These are phyloP conservation scores for Pythium vanterpoolii DNA, from an alignment of 352 stramenopile species.

Conservation along the genomic window DNA sequence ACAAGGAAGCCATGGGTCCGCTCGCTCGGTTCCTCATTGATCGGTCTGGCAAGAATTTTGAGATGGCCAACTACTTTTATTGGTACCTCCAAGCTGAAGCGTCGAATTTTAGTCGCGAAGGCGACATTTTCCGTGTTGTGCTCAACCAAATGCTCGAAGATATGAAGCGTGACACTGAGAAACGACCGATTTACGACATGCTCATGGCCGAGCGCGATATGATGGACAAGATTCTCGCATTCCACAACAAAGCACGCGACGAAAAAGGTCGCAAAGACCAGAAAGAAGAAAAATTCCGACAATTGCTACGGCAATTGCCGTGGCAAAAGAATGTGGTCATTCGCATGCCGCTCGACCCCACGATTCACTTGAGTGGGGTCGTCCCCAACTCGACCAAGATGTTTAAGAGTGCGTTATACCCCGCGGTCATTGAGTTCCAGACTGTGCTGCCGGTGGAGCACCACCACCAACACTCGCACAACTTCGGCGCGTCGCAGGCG, in stretches of 20 bases:
- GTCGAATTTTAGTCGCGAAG: constrained; percentile 64
- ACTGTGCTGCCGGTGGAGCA: constrained; percentile 54
- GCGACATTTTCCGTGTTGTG: constrained; percentile 75
- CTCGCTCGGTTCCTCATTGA: constrained; percentile 95
- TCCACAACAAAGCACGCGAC: constrained; percentile 91
- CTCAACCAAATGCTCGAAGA: constrained; percentile 93
- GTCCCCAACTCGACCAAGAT: constrained; percentile 92
- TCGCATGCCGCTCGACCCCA: constrained; percentile 85
- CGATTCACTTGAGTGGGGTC: constrained; percentile 85
- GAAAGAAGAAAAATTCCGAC: constrained; percentile 94
- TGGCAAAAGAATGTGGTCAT: constrained; percentile 79
- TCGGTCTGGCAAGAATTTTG: constrained; percentile 90
- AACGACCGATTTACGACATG: constrained; percentile 89
- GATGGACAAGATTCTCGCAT: constrained; percentile 91
- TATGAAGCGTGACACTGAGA: constrained; percentile 90
- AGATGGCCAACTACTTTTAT: constrained; percentile 98
- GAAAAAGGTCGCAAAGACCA: constrained; percentile 94
- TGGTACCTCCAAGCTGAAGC: constrained; percentile 90
- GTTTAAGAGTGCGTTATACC: constrained; percentile 98
- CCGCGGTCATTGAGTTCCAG: constrained; percentile 95
- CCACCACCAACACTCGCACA: constrained; percentile 10
- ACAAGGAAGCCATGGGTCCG: constrained; percentile 55
- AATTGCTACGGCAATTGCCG: constrained; percentile 85
- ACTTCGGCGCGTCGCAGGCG: not conserved
- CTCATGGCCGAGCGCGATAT: constrained; percentile 91